Evolutionary conservation across 2,329 filamentous ascomycete genomes (phyloP).

Genomic region (Pochonia chlamydosporia): DNA sequence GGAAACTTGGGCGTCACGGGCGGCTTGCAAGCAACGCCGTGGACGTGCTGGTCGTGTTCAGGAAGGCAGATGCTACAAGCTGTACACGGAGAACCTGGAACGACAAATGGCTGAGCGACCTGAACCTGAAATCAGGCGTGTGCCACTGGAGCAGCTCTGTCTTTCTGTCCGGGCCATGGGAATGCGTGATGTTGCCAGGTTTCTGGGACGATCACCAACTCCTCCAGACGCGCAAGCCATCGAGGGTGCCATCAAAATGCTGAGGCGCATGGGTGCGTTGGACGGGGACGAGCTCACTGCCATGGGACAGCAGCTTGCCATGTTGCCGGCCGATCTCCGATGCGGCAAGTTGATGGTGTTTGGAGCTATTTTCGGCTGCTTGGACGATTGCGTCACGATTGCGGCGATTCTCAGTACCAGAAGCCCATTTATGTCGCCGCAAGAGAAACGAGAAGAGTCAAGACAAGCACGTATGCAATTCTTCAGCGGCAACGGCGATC

Average conservation of each 20-base stretch:
- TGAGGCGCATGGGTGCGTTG: slow-evolving; percentile 82
- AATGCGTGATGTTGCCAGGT: slow-evolving; percentile 71
- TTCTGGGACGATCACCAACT: slow-evolving; percentile 81
- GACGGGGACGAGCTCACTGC: slow-evolving; percentile 84
- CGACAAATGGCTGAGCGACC: slow-evolving; percentile 81
- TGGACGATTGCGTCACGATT: slow-evolving; percentile 83
- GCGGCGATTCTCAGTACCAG: slow-evolving; percentile 87
- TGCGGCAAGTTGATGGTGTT: slow-evolving; percentile 95
- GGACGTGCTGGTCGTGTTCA: slow-evolving; percentile 91
- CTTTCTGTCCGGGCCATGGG: slow-evolving; percentile 95
- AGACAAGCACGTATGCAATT: slow-evolving; percentile 72
- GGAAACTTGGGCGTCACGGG: slow-evolving; percentile 91
- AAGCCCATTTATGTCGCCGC: slow-evolving; percentile 80
- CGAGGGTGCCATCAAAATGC: slow-evolving; percentile 72
- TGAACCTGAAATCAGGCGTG: slow-evolving; percentile 88
- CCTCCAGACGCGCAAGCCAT: slow-evolving; percentile 83
- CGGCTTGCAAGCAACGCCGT: slow-evolving; percentile 89
- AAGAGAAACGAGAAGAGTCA: slow-evolving; percentile 75
- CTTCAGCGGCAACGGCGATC: slow-evolving; percentile 72
- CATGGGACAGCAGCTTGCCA: slow-evolving; percentile 85
- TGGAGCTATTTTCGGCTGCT: slow-evolving; percentile 85
- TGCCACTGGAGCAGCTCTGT: slow-evolving; percentile 90
- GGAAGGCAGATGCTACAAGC: slow-evolving; percentile 87
- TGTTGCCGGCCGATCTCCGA: slow-evolving; percentile 88
- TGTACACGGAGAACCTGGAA: slow-evolving; percentile 85